Evolutionary conservation across 2,329 filamentous ascomycete genomes (phyloP).

Genomic region (Diaporthe longicolla): DNA sequence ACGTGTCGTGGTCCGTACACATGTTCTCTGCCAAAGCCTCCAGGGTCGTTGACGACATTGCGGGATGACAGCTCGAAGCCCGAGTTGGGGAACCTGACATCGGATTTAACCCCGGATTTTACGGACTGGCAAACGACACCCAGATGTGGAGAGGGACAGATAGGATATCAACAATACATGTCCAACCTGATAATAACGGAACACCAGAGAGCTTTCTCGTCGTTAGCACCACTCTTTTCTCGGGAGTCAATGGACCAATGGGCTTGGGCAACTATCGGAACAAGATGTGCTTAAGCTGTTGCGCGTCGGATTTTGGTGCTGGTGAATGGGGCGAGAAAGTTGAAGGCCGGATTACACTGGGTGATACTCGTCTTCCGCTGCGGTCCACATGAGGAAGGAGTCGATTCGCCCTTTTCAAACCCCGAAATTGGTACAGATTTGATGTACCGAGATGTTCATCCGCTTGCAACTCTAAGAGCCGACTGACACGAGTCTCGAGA

Average conservation of each 20-base stretch:
- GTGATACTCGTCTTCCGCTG: too few species aligned
- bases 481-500: neutral
- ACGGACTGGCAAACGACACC: neutral
- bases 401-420: neutral
- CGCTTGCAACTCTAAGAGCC: neutral
- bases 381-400: neutral
- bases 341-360: neutral
- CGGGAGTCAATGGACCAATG: neutral
- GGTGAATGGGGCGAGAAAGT: neutral
- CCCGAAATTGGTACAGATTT: neutral
- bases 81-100: constrained; percentile 6
- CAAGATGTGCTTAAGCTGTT: neutral
- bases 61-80: constrained; percentile 20
- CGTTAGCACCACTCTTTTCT: neutral
- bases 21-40: neutral
- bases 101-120: constrained; percentile 38
- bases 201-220: neutral
- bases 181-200: neutral
- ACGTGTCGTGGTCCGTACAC: neutral
- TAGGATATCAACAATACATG: neutral
- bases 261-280: neutral
- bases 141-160: neutral
- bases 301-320: neutral
- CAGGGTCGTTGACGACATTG: constrained; percentile 41
- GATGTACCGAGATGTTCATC: neutral